Percentiles rank a stretch among this genome's conserved stretches.
phyloP scores from a whole-genome alignment of 371 early-diverging fungal species.

The Mucor mucedo region DNA sequence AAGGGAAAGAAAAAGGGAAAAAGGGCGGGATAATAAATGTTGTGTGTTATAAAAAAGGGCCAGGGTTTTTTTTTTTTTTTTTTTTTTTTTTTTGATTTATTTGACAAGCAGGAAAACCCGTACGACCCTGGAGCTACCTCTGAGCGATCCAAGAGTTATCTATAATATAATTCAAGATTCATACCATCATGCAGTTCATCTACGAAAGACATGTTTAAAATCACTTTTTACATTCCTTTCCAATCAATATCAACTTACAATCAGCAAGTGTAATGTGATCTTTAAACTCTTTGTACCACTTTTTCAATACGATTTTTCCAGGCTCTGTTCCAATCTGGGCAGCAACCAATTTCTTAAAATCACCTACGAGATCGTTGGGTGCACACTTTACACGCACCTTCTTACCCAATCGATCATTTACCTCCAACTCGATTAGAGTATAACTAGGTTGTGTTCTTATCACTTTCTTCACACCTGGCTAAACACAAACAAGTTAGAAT shows the following conservation, averaged over 20 bases:
- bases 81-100: neutral
- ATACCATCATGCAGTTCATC: slow-evolving; percentile 94
- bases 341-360: slow-evolving; percentile 90
- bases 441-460: slow-evolving; percentile 32
- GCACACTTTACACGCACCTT: slow-evolving; percentile 90
- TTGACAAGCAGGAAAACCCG: neutral
- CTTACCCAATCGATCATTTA: slow-evolving; percentile 93
- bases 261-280: slow-evolving; percentile 94
- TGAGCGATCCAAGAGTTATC: slow-evolving; percentile 25
- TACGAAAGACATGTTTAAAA: slow-evolving; percentile 18
- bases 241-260: slow-evolving; percentile 58
- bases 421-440: slow-evolving; percentile 70
- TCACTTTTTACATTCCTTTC: neutral
- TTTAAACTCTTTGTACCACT: slow-evolving; percentile 90
- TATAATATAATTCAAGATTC: slow-evolving; percentile 87
- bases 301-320: slow-evolving; percentile 91
- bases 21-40: slow-evolving; percentile 8
- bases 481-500: slow-evolving; percentile 2
- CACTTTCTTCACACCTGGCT: slow-evolving; percentile 19
- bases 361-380: slow-evolving; percentile 87
- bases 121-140: neutral
- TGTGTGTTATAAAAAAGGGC: neutral
- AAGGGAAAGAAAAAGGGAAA: slow-evolving; percentile 3
- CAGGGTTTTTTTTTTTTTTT: slow-evolving; percentile 1
- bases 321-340: slow-evolving; percentile 94